Evolutionary conservation across 352 stramenopile species (phyloP).

Genomic region (Phytophthora tentaculata): DNA sequence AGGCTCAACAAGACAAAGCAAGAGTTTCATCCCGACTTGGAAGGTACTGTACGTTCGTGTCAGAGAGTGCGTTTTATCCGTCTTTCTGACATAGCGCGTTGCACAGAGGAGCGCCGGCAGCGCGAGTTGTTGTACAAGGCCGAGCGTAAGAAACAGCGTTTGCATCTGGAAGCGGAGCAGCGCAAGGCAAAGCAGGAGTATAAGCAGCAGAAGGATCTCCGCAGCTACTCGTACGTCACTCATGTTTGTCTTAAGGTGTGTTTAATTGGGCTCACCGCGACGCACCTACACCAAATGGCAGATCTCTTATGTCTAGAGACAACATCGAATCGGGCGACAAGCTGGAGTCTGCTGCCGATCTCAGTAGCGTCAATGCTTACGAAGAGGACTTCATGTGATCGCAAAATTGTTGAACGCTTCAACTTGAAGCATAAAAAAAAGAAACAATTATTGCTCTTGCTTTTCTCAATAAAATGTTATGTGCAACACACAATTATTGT

Average conservation of each 20-base stretch:
- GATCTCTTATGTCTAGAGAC: constrained; percentile 65
- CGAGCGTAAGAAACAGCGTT: constrained; percentile 73
- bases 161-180: constrained; percentile 57
- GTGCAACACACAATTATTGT: constrained; percentile 19
- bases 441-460: too few relatives aligned
- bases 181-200: constrained; percentile 62
- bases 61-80: constrained; percentile 1
- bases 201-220: constrained; percentile 78
- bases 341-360: constrained; percentile 52
- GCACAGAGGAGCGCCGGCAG: constrained; percentile 64
- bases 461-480: constrained; percentile 4
- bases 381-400: constrained; percentile 84
- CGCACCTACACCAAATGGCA: constrained; percentile 17
- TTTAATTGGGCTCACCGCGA: not conserved
- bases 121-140: constrained; percentile 75
- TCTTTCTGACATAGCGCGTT: constrained; percentile 15
- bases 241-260: not conserved
- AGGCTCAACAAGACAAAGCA: constrained; percentile 88
- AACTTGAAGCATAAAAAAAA: not conserved
- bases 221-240: constrained; percentile 76
- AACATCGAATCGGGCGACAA: constrained; percentile 64
- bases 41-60: constrained; percentile 56
- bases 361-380: constrained; percentile 75
- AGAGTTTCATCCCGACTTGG: constrained; percentile 75
- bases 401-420: not conserved